Evolutionary conservation across 768 basidiomycete species (phyloP), one percentile per base, ranked within the genome.

Genomic region (Wakefieldia striispora): DNA sequence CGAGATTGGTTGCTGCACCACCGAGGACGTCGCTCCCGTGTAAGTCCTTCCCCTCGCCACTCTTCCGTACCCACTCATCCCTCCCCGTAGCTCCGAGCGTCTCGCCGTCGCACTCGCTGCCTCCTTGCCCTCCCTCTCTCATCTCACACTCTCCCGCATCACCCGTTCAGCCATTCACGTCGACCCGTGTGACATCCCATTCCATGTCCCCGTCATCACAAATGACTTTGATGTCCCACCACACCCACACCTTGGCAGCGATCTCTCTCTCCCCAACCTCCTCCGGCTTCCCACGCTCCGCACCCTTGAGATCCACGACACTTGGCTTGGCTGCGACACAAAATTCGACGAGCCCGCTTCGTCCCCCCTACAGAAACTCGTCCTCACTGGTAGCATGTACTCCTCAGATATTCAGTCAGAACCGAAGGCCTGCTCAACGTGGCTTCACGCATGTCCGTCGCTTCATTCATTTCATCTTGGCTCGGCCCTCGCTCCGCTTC

Each of bases 41-140:
- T 75, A 58, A 57, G 74, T 68, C 4, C 11, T 24, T 5, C n/a
- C 3, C 0, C 3, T 6, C 39, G 4, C n/a, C 39, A 42, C 43
- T 16, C 19, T 24, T 11, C 11, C 16, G 6, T 40, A 2, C 44
- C 2, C 43, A 31, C 47, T 52, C 19, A 65, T 36, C 51, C 10
- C 16, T 19, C 36, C n/a, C 12, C 31, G 36, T 49, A 61, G 65
- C 19, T 71, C 65, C 67, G 86, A 89, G 61, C 75, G 86, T 21
- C 73, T 87, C 1, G 82, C 79, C 47, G 86, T 88, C 14, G 77
- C 81, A 6, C 82, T 89, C 53, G 85, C 85, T 0, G 78, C 81
- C 2, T 78, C 80, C 1, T 65, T 81, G 4, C 79, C 79, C 13
- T 67, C 72, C 58, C 76, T 89, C 40, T 63, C 76, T 40, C 73